Evolutionary conservation across 495 filamentous ascomycete species (phyloP), one percentile per base, ranked within the genome.

Genomic region (Viridothelium virens): DNA sequence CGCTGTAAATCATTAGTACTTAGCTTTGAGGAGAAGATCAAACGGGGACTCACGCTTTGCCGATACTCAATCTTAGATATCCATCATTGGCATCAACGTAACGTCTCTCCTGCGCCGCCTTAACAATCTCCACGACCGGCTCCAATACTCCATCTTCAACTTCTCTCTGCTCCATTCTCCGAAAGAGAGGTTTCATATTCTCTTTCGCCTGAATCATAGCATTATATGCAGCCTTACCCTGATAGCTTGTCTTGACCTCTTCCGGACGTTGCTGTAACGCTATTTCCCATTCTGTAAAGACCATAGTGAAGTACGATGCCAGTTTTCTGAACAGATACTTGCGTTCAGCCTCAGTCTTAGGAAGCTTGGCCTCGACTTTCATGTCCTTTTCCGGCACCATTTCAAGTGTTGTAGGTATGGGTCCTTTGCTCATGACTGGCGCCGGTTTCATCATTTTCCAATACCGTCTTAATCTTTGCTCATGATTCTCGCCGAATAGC

Each of bases 41-140:
- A 12, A 36, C 53, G 41, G 37, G 12, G 65, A 79, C 82, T 47
- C 78, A 85, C 76, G 94, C 95, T 82, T 98, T 98, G 64, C 94
- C 94, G 75, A 98, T 98, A 77, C 91, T 96, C 65, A 97, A 77
- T 41, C 90, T 81, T 62, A 98, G 77, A 74, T 97, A 98, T 1
- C 91, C 91, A 74, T 98, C 92, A 72, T 97, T 97, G 31, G 94
- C 94, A 77, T 96, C 91, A 44, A 98, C 95, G 74, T 97, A 98
- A 71, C 90, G 82, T 64, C 89, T 80, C 72, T 90, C 87, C 79
- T 98, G 94, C 4, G 91, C 91, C 33, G 92, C 91, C 68, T 86
- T 79, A 16, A 96, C 92, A 70, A 98, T 97, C 78, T 97, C 93
- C n/a, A 93, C 86, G 10, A 98, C 82, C 11, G 92, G 90, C 68